These are phyloP conservation scores for Aspergillus conjunctus DNA, from an alignment of 495 filamentous ascomycete genomes.

Conservation along the genomic window DNA sequence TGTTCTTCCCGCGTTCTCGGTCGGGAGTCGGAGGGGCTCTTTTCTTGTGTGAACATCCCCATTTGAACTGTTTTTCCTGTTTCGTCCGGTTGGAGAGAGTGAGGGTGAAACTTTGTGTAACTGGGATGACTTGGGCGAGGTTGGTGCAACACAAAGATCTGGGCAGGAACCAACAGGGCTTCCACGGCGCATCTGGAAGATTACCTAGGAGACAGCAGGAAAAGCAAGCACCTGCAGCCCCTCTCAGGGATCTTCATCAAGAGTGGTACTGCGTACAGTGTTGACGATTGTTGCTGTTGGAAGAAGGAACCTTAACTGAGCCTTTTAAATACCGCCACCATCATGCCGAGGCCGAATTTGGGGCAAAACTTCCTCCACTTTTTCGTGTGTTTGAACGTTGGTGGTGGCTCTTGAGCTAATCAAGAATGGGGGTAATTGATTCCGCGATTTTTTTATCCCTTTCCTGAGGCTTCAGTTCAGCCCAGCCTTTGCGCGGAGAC, in stretches of 20 bases:
- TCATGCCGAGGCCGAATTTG: not conserved
- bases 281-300: not conserved
- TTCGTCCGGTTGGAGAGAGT: conserved; percentile 4
- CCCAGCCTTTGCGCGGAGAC: not conserved
- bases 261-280: not conserved
- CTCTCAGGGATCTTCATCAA: not conserved
- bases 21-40: not conserved
- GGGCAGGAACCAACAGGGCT: conserved; percentile 1
- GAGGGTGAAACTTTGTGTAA: conserved; percentile 3
- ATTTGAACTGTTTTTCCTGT: not conserved
- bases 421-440: not conserved
- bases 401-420: not conserved
- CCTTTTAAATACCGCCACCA: conserved; percentile 3
- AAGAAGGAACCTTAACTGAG: conserved; percentile 4
- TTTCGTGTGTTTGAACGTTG: not conserved
- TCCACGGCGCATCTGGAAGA: conserved; percentile 21
- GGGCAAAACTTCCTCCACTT: not conserved
- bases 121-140: not conserved
- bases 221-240: conserved; percentile 5
- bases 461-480: not conserved
- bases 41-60: not conserved
- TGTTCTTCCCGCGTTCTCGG: conserved; percentile 1
- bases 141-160: conserved; percentile 5
- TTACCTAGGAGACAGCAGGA: conserved; percentile 3
- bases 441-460: not conserved